Evolutionary conservation across 1,284 basidiomycete genomes (phyloP).

Genomic region (Heterobasidion occidentale): DNA sequence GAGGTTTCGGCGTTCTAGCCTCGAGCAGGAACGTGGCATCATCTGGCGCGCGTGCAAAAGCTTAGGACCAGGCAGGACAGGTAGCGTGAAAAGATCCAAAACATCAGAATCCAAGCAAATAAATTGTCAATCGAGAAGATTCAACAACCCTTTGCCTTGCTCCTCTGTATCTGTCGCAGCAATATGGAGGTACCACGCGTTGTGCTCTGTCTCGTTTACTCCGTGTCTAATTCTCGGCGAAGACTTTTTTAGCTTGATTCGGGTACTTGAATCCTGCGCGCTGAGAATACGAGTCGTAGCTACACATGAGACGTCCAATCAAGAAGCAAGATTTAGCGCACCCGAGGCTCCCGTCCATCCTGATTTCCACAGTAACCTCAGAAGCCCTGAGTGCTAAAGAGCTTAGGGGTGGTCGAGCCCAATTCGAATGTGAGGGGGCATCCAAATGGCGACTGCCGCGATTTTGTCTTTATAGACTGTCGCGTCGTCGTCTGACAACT

Average conservation of each 20-base stretch:
- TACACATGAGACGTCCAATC: too few species aligned
- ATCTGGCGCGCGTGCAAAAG: background rate
- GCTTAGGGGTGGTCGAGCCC: background rate
- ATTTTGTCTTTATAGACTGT: background rate
- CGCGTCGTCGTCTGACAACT: background rate
- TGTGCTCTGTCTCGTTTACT: background rate
- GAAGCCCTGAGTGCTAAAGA: too few species aligned
- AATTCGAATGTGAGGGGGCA: background rate
- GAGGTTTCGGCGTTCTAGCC: background rate
- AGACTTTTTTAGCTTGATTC: too few species aligned
- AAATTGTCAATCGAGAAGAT: background rate
- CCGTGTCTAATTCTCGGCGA: too few species aligned
- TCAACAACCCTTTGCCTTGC: background rate
- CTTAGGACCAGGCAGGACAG: background rate
- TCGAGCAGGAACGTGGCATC: background rate
- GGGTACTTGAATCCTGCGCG: too few species aligned
- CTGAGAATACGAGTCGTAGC: too few species aligned
- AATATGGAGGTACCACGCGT: background rate
- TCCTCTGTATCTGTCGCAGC: background rate
- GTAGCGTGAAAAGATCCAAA: background rate
- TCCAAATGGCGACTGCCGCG: background rate
- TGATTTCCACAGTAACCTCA: too few species aligned
- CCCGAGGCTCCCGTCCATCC: too few species aligned
- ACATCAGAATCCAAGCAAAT: background rate
- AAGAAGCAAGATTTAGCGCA: too few species aligned